Conservation (phyloP, 1,284 basidiomycete genomes). For the Earliella scabrosa region DNA sequence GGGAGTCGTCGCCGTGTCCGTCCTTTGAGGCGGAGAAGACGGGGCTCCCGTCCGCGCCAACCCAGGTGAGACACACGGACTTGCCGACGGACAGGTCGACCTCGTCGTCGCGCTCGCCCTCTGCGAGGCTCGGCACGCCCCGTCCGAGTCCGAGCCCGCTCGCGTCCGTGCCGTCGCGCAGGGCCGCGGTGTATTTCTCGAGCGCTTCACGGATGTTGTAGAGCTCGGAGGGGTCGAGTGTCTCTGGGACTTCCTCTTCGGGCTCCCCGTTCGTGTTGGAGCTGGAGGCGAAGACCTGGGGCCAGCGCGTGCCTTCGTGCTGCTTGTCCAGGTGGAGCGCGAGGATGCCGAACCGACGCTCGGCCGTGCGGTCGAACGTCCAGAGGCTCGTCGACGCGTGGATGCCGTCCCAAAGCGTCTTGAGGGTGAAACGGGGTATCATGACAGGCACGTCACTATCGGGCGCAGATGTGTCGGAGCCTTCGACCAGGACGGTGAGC, state of each 20-base stretch:
- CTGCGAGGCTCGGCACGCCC: conserved; percentile 76
- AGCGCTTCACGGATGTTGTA: conserved; percentile 78
- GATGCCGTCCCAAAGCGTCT: conserved; percentile 79
- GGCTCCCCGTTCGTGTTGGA: conserved; percentile 14
- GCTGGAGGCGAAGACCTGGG: conserved; percentile 68
- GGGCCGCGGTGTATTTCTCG: conserved; percentile 81
- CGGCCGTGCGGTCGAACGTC: conserved; percentile 85
- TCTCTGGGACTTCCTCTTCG: conserved; percentile 84
- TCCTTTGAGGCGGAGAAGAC: conserved; percentile 34
- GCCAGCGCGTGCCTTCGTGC: conserved; percentile 82
- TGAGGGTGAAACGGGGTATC: conserved; percentile 64
- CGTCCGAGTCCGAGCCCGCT: conserved; percentile 61
- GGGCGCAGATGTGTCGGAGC: conserved; percentile 11
- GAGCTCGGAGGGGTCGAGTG: conserved; percentile 84
- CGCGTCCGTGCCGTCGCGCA: conserved; percentile 59
- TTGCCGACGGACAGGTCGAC: conserved; percentile 75
- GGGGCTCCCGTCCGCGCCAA: conserved; percentile 50
- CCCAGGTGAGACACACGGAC: conserved; percentile 63
- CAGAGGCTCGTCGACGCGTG: conserved; percentile 77
- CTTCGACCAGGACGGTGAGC: conserved; percentile 67
- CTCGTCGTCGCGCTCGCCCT: conserved; percentile 86
- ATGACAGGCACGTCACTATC: conserved; percentile 27
- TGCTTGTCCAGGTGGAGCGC: conserved; percentile 87
- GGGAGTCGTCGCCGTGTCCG: conserved; percentile 40
- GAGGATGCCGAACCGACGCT: conserved; percentile 67